Conservation (phyloP, 75 land plant genomes). For the Gnetum montanum region DNA sequence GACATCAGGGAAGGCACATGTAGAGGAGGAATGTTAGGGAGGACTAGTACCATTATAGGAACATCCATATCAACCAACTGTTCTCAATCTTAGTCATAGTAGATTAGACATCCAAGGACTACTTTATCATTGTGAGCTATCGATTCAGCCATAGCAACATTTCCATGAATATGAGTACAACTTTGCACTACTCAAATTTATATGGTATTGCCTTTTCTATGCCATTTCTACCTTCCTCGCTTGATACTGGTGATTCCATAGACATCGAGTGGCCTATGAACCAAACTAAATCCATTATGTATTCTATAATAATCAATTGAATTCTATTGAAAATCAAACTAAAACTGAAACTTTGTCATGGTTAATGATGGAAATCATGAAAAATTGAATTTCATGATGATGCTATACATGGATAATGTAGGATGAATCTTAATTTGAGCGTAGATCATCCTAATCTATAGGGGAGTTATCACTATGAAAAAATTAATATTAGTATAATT, state of each 20-base stretch:
- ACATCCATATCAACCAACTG: conserved; percentile 66
- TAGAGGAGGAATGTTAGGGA: conserved; percentile 42
- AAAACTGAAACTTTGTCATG: too few species aligned
- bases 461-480: conserved; percentile 40
- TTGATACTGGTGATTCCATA: conserved; percentile 33
- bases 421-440: conserved; percentile 68
- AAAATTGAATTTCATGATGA: too few species aligned
- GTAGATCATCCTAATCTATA: conserved; percentile 82
- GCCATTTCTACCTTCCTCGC: conserved; percentile 34
- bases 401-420: conserved; percentile 6
- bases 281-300: conserved; percentile 70
- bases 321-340: not conserved
- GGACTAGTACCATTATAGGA: conserved; percentile 40
- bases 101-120: conserved; percentile 27
- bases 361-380: not conserved
- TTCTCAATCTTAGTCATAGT: conserved; percentile 56
- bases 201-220: conserved; percentile 3
- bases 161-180: conserved; percentile 12
- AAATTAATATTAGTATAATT: conserved; percentile 13
- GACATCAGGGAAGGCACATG: too few species aligned
- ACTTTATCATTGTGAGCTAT: conserved; percentile 50
- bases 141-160: conserved; percentile 7
- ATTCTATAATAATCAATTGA: not conserved
- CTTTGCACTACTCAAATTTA: conserved; percentile 40
- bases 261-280: conserved; percentile 36